These are phyloP conservation scores for Linaria vulgaris DNA, from an alignment of 257 asterid species.

Conservation along the genomic window DNA sequence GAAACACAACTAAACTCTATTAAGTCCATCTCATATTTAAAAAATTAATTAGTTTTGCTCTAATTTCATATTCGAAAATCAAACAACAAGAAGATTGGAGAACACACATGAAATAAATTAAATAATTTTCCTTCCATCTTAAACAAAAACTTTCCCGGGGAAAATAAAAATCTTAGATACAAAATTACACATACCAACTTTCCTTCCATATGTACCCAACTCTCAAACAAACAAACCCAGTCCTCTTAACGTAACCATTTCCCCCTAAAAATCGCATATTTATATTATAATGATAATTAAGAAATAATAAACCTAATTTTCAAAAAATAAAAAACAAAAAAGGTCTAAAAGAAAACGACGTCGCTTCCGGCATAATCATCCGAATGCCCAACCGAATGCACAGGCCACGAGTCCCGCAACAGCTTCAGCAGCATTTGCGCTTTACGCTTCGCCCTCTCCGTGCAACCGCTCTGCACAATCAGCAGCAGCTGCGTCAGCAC, in stretches of 20 bases:
- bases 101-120: neutral
- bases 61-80: too few species aligned
- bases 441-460: constrained; percentile 91
- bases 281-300: constrained; percentile 4
- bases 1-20: too few species aligned
- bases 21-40: too few species aligned
- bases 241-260: constrained; percentile 22
- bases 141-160: neutral
- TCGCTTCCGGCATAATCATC: constrained; percentile 71
- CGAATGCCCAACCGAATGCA: constrained; percentile 53
- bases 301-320: neutral
- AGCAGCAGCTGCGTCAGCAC: constrained; percentile 73
- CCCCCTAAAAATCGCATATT: neutral
- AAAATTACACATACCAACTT: neutral
- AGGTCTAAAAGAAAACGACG: constrained; percentile 61
- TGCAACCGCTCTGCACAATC: constrained; percentile 94
- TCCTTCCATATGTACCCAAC: constrained; percentile 35
- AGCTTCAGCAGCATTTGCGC: constrained; percentile 90
- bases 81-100: too few species aligned
- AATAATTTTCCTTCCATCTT: neutral
- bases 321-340: neutral
- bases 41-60: too few species aligned
- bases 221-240: too few species aligned
- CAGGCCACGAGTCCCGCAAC: constrained; percentile 85
- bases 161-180: neutral